phyloP scores from a whole-genome alignment of 306 rosid species.

The Betula pendula region DNA sequence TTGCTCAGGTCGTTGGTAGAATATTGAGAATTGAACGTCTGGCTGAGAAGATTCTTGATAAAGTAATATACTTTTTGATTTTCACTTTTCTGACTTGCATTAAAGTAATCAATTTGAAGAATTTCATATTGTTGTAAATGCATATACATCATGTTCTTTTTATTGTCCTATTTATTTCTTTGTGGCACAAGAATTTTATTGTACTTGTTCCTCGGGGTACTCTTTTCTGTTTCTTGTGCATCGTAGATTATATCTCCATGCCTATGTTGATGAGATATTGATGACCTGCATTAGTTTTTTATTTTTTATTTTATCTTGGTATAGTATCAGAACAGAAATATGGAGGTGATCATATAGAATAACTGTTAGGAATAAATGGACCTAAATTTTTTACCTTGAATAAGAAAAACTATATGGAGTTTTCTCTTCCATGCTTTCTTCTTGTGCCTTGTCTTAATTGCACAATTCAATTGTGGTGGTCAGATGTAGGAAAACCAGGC shows the following conservation, averaged over 20 bases:
- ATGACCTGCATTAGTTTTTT: background rate
- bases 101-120: background rate
- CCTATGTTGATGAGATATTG: background rate
- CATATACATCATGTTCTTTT: background rate
- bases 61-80: conserved; percentile 45
- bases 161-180: background rate
- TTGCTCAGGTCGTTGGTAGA: conserved; percentile 68
- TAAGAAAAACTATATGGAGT: background rate
- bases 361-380: background rate
- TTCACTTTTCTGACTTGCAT: conserved; percentile 22
- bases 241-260: background rate
- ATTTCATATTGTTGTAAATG: conserved; percentile 7
- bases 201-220: background rate
- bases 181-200: background rate
- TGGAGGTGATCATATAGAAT: background rate
- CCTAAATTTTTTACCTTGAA: background rate
- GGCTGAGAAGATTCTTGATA: conserved; percentile 72
- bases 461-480: background rate
- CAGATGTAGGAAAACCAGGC: background rate
- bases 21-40: conserved; percentile 71
- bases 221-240: background rate
- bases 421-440: conserved; percentile 1
- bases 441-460: background rate
- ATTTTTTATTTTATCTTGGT: background rate
- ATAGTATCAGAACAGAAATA: background rate